phyloP scores from a whole-genome alignment of 2,329 filamentous ascomycete genomes.

The Exophiala alcalophila region DNA sequence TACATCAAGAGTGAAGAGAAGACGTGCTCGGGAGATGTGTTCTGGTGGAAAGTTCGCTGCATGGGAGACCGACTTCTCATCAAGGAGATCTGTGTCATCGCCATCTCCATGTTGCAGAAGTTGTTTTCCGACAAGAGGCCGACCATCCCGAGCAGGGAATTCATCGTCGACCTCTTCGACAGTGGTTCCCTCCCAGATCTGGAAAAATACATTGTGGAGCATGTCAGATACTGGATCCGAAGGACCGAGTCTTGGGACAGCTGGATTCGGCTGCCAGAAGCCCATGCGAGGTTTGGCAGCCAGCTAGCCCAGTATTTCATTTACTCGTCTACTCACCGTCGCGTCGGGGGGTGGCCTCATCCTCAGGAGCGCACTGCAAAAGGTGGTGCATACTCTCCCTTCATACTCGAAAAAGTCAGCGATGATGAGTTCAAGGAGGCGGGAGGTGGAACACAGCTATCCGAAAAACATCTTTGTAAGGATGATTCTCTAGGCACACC shows the following conservation, averaged over 20 bases:
- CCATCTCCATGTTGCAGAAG: slow-evolving; percentile 4
- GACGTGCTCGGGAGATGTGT: background rate
- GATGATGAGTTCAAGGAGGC: no score
- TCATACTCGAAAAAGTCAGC: no score
- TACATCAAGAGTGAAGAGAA: slow-evolving; percentile 4
- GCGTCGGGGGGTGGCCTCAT: no score
- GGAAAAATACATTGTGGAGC: background rate
- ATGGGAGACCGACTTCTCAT: slow-evolving; percentile 14
- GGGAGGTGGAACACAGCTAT: no score
- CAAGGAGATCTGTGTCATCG: slow-evolving; percentile 2
- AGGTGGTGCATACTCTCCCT: no score
- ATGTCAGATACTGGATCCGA: slow-evolving; percentile 1
- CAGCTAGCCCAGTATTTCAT: background rate
- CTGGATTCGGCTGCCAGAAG: background rate
- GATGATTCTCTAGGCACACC: no score
- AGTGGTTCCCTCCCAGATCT: background rate
- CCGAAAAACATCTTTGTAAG: no score
- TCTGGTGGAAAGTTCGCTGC: slow-evolving; percentile 12
- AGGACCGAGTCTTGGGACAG: background rate
- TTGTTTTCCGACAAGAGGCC: slow-evolving; percentile 3
- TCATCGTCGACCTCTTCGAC: slow-evolving; percentile 7
- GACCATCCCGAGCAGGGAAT: slow-evolving; percentile 5
- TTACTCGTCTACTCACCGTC: no score
- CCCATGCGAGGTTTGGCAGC: background rate
- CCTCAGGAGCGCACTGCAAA: no score